Conservation (phyloP, 306 rosid species). For the Aeschynomene evenia region DNA sequence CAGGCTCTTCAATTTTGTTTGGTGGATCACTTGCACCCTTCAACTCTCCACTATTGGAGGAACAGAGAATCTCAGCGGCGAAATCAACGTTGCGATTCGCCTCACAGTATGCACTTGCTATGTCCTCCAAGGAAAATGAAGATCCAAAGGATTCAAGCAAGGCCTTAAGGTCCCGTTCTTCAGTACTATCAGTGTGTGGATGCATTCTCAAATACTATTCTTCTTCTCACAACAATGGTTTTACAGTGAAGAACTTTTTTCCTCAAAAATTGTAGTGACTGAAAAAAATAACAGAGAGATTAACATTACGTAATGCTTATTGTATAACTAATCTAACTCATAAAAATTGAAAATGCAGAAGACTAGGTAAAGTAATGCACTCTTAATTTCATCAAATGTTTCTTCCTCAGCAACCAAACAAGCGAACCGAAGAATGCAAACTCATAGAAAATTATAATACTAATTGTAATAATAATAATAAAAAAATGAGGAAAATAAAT, state of each 20-base stretch:
- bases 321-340: too few relatives aligned
- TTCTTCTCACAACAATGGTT: not conserved
- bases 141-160: constrained; percentile 40
- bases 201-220: constrained; percentile 27
- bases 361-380: not conserved
- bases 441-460: not conserved
- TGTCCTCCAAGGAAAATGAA: constrained; percentile 35
- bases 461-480: too few relatives aligned
- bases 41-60: not conserved
- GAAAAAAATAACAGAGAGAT: not conserved
- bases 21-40: not conserved
- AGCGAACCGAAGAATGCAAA: not conserved
- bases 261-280: not conserved
- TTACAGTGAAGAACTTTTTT: not conserved
- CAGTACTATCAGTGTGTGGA: constrained; percentile 5
- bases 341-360: not conserved
- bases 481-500: too few relatives aligned
- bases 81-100: constrained; percentile 20
- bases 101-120: constrained; percentile 37
- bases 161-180: constrained; percentile 22
- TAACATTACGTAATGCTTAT: too few relatives aligned
- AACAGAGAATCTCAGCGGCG: constrained; percentile 42
- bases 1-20: not conserved
- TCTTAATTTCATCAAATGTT: not conserved
- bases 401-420: constrained; percentile 5